A percentile compares a stretch with the other conserved stretches of the same genome.
Conservation (phyloP, 139 green algal species). For the Chlamydomonas asymmetrica region DNA sequence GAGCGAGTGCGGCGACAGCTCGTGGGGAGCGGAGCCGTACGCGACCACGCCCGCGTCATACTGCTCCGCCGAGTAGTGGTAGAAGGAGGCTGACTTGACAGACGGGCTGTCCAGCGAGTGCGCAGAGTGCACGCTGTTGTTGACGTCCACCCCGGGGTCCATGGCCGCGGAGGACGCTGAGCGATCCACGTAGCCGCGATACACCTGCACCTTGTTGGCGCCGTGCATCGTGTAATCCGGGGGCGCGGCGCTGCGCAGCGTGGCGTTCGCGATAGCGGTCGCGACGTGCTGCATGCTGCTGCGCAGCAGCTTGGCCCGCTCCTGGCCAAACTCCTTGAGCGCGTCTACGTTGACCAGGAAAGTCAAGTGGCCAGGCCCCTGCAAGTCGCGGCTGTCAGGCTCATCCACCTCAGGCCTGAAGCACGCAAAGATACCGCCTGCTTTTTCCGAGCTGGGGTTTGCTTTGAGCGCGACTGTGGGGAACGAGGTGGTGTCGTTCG, state of each 20-base stretch:
- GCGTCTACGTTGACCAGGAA: conserved; percentile 50
- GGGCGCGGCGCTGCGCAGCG: background rate
- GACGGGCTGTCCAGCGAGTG: no score
- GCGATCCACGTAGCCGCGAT: conserved; percentile 10
- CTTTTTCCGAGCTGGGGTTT: conserved; percentile 30
- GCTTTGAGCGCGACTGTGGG: conserved; percentile 39
- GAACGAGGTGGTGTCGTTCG: conserved; percentile 43
- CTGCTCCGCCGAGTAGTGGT: no score
- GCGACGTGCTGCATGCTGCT: conserved; percentile 22
- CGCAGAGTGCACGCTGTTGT: conserved; percentile 10
- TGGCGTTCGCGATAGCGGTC: conserved; percentile 8
- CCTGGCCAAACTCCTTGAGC: conserved; percentile 35
- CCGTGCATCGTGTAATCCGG: conserved; percentile 50
- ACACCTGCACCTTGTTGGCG: conserved; percentile 23
- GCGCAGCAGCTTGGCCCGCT: conserved; percentile 29
- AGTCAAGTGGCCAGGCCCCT: conserved; percentile 12
- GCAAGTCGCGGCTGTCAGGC: conserved; percentile 17
- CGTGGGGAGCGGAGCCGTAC: no score
- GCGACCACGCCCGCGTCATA: no score
- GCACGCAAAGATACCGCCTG: conserved; percentile 21
- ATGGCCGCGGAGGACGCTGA: background rate
- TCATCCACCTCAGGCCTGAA: conserved; percentile 28
- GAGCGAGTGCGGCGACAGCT: no score
- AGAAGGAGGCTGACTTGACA: no score
- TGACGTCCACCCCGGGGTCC: conserved; percentile 2